These are phyloP conservation scores for Neospermospora avenae DNA, from an alignment of 2,329 filamentous ascomycete genomes.

Conservation along the genomic window DNA sequence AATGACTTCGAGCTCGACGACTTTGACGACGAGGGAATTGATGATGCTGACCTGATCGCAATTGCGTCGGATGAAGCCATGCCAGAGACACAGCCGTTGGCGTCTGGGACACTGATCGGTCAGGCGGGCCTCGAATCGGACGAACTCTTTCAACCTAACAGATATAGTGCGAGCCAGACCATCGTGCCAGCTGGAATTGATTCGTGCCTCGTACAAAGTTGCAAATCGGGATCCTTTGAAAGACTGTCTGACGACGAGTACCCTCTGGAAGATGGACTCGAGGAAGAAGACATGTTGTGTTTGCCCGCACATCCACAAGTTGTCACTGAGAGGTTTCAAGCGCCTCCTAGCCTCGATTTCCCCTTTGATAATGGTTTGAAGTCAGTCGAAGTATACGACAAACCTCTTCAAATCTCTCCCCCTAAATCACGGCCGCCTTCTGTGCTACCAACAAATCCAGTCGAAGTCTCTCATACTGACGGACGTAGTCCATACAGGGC, in stretches of 20 bases:
- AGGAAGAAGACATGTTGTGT: conserved; percentile 29
- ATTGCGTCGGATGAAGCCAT: conserved; percentile 13
- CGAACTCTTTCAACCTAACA: background rate
- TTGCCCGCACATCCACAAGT: conserved; percentile 14
- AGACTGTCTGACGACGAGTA: conserved; percentile 26
- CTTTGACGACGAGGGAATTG: conserved; percentile 25
- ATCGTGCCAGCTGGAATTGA: background rate
- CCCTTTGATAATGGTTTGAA: conserved; percentile 12
- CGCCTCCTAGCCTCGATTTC: conserved; percentile 21
- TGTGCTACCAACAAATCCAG: background rate
- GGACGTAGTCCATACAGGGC: conserved; percentile 10
- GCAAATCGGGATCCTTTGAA: background rate
- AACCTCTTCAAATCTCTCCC: conserved; percentile 30
- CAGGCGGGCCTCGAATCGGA: too few species aligned
- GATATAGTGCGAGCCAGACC: background rate
- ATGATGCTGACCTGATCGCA: conserved; percentile 28
- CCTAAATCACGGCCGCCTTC: conserved; percentile 10
- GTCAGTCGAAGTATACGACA: conserved; percentile 29
- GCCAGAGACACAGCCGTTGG: background rate
- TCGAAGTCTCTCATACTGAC: conserved; percentile 13
- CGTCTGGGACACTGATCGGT: background rate
- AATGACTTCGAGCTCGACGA: conserved; percentile 18
- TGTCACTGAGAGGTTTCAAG: conserved; percentile 22
- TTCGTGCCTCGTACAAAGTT: background rate
- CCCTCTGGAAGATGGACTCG: conserved; percentile 24